Evolutionary conservation across 805 yeast genomes (phyloP), one percentile per base, ranked within the genome.

Genomic region (Ogataea saltuana): DNA sequence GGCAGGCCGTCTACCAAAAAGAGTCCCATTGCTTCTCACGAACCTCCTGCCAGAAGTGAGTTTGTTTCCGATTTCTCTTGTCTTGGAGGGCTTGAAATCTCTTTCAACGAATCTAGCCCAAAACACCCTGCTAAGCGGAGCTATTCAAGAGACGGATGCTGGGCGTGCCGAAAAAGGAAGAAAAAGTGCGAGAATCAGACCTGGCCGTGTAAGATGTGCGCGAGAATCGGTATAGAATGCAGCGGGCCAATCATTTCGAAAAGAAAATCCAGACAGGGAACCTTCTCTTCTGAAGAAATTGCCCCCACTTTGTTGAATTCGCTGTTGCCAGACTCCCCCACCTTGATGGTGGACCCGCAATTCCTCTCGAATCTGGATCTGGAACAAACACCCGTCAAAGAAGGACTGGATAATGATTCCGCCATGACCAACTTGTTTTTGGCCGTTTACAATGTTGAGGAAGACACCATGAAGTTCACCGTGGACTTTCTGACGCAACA

Each of bases 171-270:
- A 33, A 44, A 43, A 36, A 44, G 59, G 23, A 59, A 54, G 47
- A 52, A 52, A 42, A 58, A 54, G 28, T 60, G 65, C 40, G 63
- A 59, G 36, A 61, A 60, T 35, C 43, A 36, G 8, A 42, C 51
- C 30, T 61, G 63, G 31, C 46, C 44, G 6, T 60, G 65, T 41
- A 47, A 44, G 30, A 41, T 42, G 35, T 60, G 65, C 39, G 25
- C 28, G 6, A 26, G 48, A 4, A 27, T 35, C 33, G 46, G 39
- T 5, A 22, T 39, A 12, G 36, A 39, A 7, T 52, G 45, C 41
- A 35, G 40, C 48, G 60, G 49, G 12, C 33, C 33, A 9, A n/a
- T 29, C 21, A 17, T n/a, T 7, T 6, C 17, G 21, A 27, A 16
- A 16, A 10, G 31, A 8, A 22, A 25, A 17, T 11, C 27, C n/a